Conservation (phyloP, 208 protist species). For the Jaenimonas drosophilae region DNA sequence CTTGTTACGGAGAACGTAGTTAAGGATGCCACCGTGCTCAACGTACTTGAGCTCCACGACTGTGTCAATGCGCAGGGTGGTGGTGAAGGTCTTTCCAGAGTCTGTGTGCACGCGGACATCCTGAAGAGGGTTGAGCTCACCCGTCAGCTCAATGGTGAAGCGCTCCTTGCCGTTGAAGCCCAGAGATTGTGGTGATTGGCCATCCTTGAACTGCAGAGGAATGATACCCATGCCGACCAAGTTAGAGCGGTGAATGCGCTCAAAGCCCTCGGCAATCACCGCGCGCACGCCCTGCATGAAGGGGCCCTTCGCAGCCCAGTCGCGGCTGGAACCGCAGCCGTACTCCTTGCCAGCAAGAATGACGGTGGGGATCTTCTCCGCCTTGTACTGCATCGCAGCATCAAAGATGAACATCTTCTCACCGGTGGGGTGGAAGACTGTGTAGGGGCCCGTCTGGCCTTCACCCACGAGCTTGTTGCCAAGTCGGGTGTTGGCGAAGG, state of each 20-base stretch:
- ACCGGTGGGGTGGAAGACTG: conserved; percentile 84
- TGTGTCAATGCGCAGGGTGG: conserved; percentile 91
- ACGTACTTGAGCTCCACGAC: conserved; percentile 92
- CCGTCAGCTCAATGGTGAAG: conserved; percentile 84
- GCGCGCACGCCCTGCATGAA: conserved; percentile 92
- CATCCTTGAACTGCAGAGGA: conserved; percentile 91
- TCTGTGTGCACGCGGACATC: conserved; percentile 80
- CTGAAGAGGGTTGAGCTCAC: conserved; percentile 71
- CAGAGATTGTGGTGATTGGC: conserved; percentile 74
- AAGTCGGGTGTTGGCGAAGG: conserved; percentile 94
- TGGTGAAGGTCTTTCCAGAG: conserved; percentile 80
- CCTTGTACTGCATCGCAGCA: conserved; percentile 87
- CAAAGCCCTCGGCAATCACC: conserved; percentile 91
- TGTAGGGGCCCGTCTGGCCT: conserved; percentile 89
- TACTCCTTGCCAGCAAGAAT: conserved; percentile 95
- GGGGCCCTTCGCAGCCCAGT: conserved; percentile 96
- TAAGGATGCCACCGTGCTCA: conserved; percentile 90
- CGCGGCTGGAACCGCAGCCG: conserved; percentile 91
- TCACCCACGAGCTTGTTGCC: conserved; percentile 87
- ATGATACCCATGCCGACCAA: conserved; percentile 95
- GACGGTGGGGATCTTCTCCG: conserved; percentile 57
- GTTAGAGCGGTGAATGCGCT: conserved; percentile 94
- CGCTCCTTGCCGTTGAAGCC: conserved; percentile 90
- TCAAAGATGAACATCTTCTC: conserved; percentile 94
- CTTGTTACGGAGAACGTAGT: conserved; percentile 88